These are phyloP conservation scores for Fereydounia khargensis DNA, from an alignment of 1,284 basidiomycete species.

Conservation along the genomic window DNA sequence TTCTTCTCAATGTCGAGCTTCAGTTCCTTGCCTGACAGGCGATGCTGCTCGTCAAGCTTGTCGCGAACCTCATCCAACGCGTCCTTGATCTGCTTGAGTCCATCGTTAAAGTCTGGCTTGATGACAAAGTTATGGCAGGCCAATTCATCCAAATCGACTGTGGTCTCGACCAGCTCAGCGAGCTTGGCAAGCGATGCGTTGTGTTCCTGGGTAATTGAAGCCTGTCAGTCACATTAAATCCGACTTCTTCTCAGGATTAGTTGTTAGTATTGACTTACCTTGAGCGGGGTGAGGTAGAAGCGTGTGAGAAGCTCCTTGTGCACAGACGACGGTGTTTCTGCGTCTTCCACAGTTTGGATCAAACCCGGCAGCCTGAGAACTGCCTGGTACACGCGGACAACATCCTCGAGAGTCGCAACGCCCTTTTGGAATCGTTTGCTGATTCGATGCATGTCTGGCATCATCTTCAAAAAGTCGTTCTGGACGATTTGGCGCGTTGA, in stretches of 20 bases:
- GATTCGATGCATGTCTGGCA: conserved; percentile 92
- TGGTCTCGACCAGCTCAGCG: conserved; percentile 90
- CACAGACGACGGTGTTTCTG: conserved; percentile 46
- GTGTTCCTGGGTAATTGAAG: conserved; percentile 18
- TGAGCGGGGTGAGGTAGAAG: conserved; percentile 41
- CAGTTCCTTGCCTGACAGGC: conserved; percentile 70
- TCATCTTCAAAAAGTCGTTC: conserved; percentile 80
- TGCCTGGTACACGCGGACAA: conserved; percentile 87
- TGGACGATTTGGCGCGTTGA: conserved; percentile 70
- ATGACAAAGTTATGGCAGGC: conserved; percentile 84
- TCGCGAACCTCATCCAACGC: conserved; percentile 73
- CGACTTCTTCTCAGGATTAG: too few relatives aligned
- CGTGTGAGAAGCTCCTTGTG: conserved; percentile 22
- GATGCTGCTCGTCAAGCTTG: conserved; percentile 80
- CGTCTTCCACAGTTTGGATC: conserved; percentile 63
- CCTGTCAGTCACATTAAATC: too few relatives aligned
- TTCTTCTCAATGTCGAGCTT: conserved; percentile 91
- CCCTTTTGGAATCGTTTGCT: conserved; percentile 88
- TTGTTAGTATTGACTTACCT: conserved; percentile 5
- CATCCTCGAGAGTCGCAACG: conserved; percentile 84
- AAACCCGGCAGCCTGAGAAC: conserved; percentile 71
- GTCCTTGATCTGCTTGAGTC: conserved; percentile 70
- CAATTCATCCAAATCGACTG: conserved; percentile 84
- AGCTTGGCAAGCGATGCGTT: conserved; percentile 62
- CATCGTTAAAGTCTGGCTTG: conserved; percentile 83